These are phyloP conservation scores for Cyclotella baltica DNA, from an alignment of 108 stramenopile genomes.

Conservation along the genomic window DNA sequence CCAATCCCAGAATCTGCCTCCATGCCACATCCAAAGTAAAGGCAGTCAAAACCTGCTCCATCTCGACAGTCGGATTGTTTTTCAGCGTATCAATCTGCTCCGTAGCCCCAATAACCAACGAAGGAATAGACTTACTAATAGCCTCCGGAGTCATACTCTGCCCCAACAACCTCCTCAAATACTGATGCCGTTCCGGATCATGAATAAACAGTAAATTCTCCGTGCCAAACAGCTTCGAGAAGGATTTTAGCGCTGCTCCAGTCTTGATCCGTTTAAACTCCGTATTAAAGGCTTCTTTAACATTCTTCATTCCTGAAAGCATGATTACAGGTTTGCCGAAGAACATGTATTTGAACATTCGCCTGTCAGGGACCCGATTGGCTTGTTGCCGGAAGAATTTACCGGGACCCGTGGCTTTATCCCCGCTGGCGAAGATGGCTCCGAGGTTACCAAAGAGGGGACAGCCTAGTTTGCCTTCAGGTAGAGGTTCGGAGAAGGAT, in stretches of 20 bases:
- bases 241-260: conserved; percentile 1
- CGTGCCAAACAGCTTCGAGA: conserved; percentile 26
- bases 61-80: not conserved
- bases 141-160: conserved; percentile 48
- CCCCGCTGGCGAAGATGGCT: conserved; percentile 11
- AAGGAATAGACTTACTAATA: conserved; percentile 38
- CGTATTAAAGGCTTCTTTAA: conserved; percentile 46
- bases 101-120: conserved; percentile 32
- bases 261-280: conserved; percentile 51
- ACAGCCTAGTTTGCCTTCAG: conserved; percentile 34
- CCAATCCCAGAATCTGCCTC: conserved; percentile 51
- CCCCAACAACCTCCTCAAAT: conserved; percentile 38
- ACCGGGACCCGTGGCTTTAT: conserved; percentile 31
- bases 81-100: conserved; percentile 37
- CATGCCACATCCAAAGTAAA: conserved; percentile 61
- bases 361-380: not conserved
- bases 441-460: conserved; percentile 24
- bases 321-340: conserved; percentile 46
- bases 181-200: conserved; percentile 38
- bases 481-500: conserved; percentile 33
- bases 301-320: conserved; percentile 49
- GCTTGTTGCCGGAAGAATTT: conserved; percentile 36
- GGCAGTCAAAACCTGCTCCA: conserved; percentile 35
- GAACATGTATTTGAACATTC: conserved; percentile 29
- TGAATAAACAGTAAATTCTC: conserved; percentile 27